Percentiles rank a stretch among this genome's conserved stretches.
phyloP scores from a whole-genome alignment of 139 green algal species.

The Volvox reticuliferus region DNA sequence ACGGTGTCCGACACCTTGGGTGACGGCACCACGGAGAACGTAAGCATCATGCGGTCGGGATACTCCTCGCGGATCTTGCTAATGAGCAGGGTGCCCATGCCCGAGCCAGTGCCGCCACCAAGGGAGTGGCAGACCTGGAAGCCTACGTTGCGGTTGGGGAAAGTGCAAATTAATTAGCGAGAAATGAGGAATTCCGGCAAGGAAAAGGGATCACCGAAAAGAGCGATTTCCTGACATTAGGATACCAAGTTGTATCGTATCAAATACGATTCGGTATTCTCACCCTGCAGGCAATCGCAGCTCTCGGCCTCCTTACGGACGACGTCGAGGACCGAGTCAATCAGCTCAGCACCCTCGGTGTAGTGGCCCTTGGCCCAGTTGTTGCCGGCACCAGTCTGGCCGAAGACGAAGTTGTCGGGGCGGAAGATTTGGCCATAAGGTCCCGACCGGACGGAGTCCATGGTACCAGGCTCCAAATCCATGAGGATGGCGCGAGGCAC shows the following conservation, averaged over 20 bases:
- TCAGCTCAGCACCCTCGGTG: slow-evolving; percentile 98
- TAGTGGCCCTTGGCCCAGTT: slow-evolving; percentile 99
- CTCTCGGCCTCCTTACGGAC: slow-evolving; percentile 99
- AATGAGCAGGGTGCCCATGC: slow-evolving; percentile 99
- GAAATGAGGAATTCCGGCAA: too few relatives aligned
- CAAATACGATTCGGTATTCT: slow-evolving; percentile 49
- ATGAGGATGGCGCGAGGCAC: slow-evolving; percentile 98
- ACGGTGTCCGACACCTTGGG: slow-evolving; percentile 99
- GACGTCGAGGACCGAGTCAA: slow-evolving; percentile 98
- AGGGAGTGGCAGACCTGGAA: slow-evolving; percentile 98
- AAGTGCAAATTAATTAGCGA: too few relatives aligned
- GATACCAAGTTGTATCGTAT: too few relatives aligned
- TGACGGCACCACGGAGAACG: slow-evolving; percentile 99
- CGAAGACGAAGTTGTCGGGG: slow-evolving; percentile 99
- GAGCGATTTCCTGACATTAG: too few relatives aligned
- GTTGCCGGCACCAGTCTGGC: slow-evolving; percentile 97
- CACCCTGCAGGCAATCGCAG: slow-evolving; percentile 98
- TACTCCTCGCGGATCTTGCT: slow-evolving; percentile 99
- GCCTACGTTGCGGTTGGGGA: slow-evolving; percentile 62
- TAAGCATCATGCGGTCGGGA: slow-evolving; percentile 99
- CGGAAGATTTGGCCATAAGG: slow-evolving; percentile 95
- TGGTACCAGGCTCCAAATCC: slow-evolving; percentile 98
- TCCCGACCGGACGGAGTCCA: slow-evolving; percentile 97
- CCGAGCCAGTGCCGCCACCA: slow-evolving; percentile 94
- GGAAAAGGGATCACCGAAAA: too few relatives aligned